Base-by-base conservation (phyloP, 23 red algal genomes). In the Gracilariopsis chorda region DNA sequence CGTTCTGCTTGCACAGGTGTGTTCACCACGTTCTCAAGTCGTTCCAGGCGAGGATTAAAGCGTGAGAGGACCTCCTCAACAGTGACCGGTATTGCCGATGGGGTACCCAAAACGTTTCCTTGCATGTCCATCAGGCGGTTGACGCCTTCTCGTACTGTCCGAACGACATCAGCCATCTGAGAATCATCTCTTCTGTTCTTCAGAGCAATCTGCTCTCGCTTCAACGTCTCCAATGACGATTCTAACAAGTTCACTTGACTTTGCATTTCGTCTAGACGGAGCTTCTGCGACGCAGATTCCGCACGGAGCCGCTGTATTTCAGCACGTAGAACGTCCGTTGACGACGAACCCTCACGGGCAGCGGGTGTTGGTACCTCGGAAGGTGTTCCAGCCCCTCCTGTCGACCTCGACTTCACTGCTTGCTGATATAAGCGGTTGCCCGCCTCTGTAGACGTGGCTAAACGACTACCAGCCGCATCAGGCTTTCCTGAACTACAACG, bases 51-150 rank as follows among this genome's bases (percentile, higher is more conserved):
- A 13, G 35, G 69, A 1, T 75, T 75, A 13, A 75, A 28, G 36
- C 69, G 34, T 75, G 69, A 75, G 69, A 75, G 34, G 69, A 75
- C 37, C 69, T 45, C 37, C 69, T 75, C 35, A 35, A 75, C 69
- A 44, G 69, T 75, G 69, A 75, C 69, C 69, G 0, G 69, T 46
- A 52, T 6, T 78, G 72, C 44, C 25, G 72, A 44, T 51, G 43
- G 43, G n/a, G 42, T 44, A 24, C 44, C 40, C 0, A 41, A 43
- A 36, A n/a, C 72, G n/a, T n/a, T n/a, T 78, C 72, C 20, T 19
- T 52, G 72, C 20, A 33, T 44, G 45, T 78, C 72, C 24, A 78
- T 21, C 44, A 78, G 2, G 29, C n/a, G 44, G 29, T 51, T 78
- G 7, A 78, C 14, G 43, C 28, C 72, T 51, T 78, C 72, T 49